Evolutionary conservation across 257 asterid species (phyloP).

Genomic region (Ilex aquifolium): DNA sequence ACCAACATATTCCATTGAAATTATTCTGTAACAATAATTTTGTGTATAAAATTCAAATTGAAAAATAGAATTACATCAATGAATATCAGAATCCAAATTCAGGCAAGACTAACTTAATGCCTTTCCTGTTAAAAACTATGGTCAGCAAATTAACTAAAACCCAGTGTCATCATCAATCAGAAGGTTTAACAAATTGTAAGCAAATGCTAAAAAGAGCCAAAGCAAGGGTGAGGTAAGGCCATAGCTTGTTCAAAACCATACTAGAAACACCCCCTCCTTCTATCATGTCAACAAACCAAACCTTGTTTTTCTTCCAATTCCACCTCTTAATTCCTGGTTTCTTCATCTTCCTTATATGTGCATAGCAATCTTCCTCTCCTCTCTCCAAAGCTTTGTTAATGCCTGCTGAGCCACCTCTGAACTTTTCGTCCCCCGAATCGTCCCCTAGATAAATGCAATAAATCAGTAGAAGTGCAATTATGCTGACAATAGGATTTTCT

Average conservation of each 20-base stretch:
- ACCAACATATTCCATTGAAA: no score
- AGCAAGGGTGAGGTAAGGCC: constrained; percentile 34
- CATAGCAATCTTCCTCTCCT: not conserved
- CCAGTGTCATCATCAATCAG: not conserved
- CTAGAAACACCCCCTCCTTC: constrained; percentile 17
- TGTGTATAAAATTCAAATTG: no score
- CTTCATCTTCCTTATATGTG: not conserved
- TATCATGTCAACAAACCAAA: not conserved
- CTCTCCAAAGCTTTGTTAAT: not conserved
- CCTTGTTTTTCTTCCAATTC: constrained; percentile 11
- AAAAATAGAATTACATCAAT: no score
- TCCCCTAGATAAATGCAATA: constrained; percentile 23
- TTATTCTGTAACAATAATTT: no score
- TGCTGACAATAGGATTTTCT: constrained; percentile 12
- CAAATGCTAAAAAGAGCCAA: constrained; percentile 43
- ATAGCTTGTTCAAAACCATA: constrained; percentile 21
- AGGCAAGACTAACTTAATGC: not conserved
- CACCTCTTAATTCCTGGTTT: not conserved
- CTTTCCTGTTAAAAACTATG: not conserved
- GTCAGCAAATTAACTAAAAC: not conserved
- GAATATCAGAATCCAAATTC: not conserved
- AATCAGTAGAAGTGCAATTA: constrained; percentile 23
- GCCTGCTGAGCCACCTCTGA: not conserved
- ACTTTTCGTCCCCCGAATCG: constrained; percentile 13
- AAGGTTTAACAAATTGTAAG: constrained; percentile 1